Evolutionary conservation across 768 basidiomycete genomes (phyloP).

Genomic region (Phanerochaete sordida): DNA sequence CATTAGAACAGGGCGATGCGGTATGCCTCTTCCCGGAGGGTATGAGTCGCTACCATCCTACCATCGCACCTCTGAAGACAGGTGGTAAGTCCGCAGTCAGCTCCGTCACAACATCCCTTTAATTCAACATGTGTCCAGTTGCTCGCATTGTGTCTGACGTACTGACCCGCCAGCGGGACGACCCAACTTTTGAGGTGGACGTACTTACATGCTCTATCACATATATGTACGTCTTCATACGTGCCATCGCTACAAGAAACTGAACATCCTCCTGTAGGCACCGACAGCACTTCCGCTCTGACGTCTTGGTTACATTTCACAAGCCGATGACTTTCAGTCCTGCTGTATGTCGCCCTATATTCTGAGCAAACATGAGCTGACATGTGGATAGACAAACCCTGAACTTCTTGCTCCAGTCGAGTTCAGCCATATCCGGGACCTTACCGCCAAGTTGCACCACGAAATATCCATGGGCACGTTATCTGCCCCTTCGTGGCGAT

Average conservation of each 20-base stretch:
- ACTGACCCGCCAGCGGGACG: conserved; percentile 61
- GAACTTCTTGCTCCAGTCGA: conserved; percentile 69
- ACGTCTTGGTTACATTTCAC: conserved; percentile 83
- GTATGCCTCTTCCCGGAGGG: conserved; percentile 88
- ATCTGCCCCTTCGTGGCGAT: conserved; percentile 82
- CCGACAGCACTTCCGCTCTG: conserved; percentile 82
- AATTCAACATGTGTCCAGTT: conserved; percentile 38
- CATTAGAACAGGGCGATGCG: conserved; percentile 71
- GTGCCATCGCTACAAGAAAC: conserved; percentile 1
- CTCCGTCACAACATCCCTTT: background rate
- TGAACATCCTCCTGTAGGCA: conserved; percentile 45
- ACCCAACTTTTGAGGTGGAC: conserved; percentile 68
- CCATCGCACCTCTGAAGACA: conserved; percentile 84
- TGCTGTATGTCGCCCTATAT: conserved; percentile 40
- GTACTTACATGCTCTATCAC: conserved; percentile 79
- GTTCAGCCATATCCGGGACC: conserved; percentile 51
- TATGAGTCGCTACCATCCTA: conserved; percentile 79
- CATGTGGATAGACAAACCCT: conserved; percentile 51
- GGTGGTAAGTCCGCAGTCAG: conserved; percentile 51
- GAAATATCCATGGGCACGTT: conserved; percentile 75
- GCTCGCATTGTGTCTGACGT: conserved; percentile 80
- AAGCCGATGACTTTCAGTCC: conserved; percentile 63
- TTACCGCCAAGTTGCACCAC: conserved; percentile 62
- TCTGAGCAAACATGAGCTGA: background rate
- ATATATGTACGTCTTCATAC: conserved; percentile 59